Evolutionary conservation across 345 rosid species (phyloP), one percentile per base, ranked within the genome.

Genomic region (Hibiscus trionum): DNA sequence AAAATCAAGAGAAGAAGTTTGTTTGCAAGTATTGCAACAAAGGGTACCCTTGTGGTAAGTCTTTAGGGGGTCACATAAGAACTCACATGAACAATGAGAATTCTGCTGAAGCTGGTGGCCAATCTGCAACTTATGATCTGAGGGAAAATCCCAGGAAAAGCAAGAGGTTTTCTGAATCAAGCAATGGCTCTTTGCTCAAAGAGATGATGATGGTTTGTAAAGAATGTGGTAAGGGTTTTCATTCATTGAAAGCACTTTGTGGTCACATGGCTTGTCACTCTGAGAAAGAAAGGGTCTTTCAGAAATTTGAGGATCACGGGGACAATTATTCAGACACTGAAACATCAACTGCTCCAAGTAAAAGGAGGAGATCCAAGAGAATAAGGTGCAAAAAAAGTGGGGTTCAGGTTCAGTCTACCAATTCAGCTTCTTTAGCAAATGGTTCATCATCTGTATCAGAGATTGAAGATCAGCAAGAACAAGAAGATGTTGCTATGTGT

Each of bases 251-350:
- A 86, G 98, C 98, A 72, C 88, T 93, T 29, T 93, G 95, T 72
- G 96, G 96, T 73, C 98, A 93, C 80, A 90, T 89, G 95, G 98
- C 98, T 78, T 84, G 80, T 79, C 95, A 93, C 75, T 89, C 98
- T 11, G 88, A 85, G 69, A 85, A 84, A 76, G 91, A 84, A 15
- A 86, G 79, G 81, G 61, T 6, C 44, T 81, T 75, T 46, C 70
- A 71, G 66, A 73, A 69, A 76, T 66, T 74, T 39, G 82, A 84
- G 76, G 84, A 78, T 78, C 65, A 66, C 46, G 69, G 75, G 82
- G 93, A 90, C 64, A 84, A 85, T 77, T 87, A 84, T 69, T 91
- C 90, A 52, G 95, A 89, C 61, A 85, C 91, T 71, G 98, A 87
- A 59, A 84, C 85, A 57, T 88, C 95, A 7, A 80, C 7, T 15